Evolutionary conservation across 345 rosid genomes (phyloP), one percentile per base, ranked within the genome.

Genomic region (Heritiera fomes): DNA sequence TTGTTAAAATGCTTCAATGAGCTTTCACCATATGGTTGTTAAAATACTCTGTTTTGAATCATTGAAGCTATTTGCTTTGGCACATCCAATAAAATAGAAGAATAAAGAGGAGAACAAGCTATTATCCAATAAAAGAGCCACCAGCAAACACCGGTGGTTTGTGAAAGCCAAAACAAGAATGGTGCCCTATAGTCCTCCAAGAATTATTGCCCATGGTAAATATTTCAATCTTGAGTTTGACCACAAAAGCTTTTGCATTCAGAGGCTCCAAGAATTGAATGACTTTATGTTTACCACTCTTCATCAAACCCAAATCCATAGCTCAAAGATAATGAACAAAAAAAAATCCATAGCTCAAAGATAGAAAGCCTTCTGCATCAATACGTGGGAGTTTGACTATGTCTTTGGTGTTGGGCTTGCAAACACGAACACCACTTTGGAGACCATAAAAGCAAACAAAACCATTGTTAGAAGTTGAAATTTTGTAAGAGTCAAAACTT

Each of bases 261-360:
- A 18, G 8, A 30, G 77, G 82, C 28, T 58, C 67, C 47, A 30
- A 15, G 46, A 80, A 45, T 8, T 8, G 59, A 28, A 80, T 69
- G 20, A 80, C 61, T 32, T 75, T 80, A 20, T 59, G 23, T 2
- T 30, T 49, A 38, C 75, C 18, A 1, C 52, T 68, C 18, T 9
- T 10, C 46, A 47, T 80, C 82, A 49, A 80, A 80, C 55, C 82
- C 82, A 18, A 80, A 80, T 15, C 82, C 82, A 13, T 79, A 80
- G 23, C 69, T 47, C 70, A 75, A 80, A 43, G 49, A 67, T 45
- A 60, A n/a, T n/a, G n/a, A n/a, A n/a, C n/a, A n/a, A n/a, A n/a
- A n/a, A n/a, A n/a, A 18, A 80, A 80, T 15, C 82, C 82, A 13
- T 79, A 80, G 23, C 69, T 47, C 70, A 75, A 80, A 43, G 49